Conservation (phyloP, 1,284 basidiomycete species). For the Trichosporon inkin region DNA sequence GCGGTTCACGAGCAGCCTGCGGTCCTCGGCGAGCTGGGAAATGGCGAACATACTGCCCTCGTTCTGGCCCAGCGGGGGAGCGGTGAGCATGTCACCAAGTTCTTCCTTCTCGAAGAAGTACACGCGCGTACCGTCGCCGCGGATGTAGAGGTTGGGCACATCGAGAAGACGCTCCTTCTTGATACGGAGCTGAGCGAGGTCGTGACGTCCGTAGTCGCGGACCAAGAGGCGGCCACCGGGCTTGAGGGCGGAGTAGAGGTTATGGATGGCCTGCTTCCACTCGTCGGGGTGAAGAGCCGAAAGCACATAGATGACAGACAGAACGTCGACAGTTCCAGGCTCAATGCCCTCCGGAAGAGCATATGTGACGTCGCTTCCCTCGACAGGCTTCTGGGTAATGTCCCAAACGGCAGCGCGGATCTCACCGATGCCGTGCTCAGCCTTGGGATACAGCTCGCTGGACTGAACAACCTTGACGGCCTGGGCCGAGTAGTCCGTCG, state of each 20-base stretch:
- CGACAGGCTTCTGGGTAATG: constrained; percentile 58
- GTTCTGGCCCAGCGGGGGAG: constrained; percentile 42
- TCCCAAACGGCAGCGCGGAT: constrained; percentile 86
- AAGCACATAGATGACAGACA: constrained; percentile 91
- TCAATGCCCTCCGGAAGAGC: constrained; percentile 62
- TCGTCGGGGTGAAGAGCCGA: constrained; percentile 91
- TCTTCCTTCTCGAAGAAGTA: constrained; percentile 90
- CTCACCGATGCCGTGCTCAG: constrained; percentile 61
- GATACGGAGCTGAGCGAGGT: constrained; percentile 90
- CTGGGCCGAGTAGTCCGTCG: constrained; percentile 86
- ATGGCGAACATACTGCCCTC: constrained; percentile 59
- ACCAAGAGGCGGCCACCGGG: constrained; percentile 80
- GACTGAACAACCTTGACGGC: constrained; percentile 86
- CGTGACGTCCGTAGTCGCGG: constrained; percentile 92
- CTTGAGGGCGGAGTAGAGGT: constrained; percentile 82
- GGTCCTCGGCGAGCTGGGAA: constrained; percentile 76
- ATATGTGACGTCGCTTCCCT: constrained; percentile 23
- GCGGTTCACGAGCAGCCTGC: constrained; percentile 83
- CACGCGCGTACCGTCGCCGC: constrained; percentile 93
- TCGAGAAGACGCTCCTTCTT: constrained; percentile 82
- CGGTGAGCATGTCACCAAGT: constrained; percentile 71
- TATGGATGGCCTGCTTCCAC: constrained; percentile 80
- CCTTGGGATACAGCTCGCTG: constrained; percentile 66
- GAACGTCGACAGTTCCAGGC: constrained; percentile 71
- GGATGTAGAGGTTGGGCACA: constrained; percentile 89